Evolutionary conservation across 225 moss, liverwort and hornwort species (phyloP).

Genomic region (Takakia lepidozioides): DNA sequence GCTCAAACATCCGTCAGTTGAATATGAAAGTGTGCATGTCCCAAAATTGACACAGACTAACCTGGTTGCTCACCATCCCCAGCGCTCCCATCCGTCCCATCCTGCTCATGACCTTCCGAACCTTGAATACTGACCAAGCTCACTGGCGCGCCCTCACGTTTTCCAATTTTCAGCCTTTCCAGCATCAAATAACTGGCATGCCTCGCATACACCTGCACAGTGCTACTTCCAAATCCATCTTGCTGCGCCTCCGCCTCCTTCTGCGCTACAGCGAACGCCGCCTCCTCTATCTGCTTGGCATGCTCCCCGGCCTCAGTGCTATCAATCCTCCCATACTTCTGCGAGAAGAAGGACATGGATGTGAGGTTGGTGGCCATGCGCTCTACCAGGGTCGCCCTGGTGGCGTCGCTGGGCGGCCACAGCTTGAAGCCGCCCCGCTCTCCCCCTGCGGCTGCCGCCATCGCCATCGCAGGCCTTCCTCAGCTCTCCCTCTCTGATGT

Average conservation of each 20-base stretch:
- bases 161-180: slow-evolving; percentile 32
- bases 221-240: slow-evolving; percentile 30
- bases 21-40: neutral
- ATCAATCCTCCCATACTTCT: slow-evolving; percentile 58
- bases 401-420: slow-evolving; percentile 83
- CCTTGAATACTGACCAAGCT: neutral
- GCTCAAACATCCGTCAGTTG: too few relatives aligned
- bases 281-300: slow-evolving; percentile 74
- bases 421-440: too few relatives aligned
- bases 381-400: slow-evolving; percentile 75
- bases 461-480: too few relatives aligned
- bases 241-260: slow-evolving; percentile 37
- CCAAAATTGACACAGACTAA: neutral
- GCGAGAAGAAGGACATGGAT: slow-evolving; percentile 42
- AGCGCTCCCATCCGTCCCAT: neutral
- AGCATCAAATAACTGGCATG: slow-evolving; percentile 84
- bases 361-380: slow-evolving; percentile 75
- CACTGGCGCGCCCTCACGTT: slow-evolving; percentile 23
- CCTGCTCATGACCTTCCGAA: slow-evolving; percentile 11
- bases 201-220: slow-evolving; percentile 76
- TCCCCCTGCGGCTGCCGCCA: too few relatives aligned
- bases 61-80: neutral
- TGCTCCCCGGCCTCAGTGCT: slow-evolving; percentile 53
- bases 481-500: too few relatives aligned
- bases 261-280: slow-evolving; percentile 60